Conservation (phyloP, 164 flowering plant genomes). For the Vitis labrusca region DNA sequence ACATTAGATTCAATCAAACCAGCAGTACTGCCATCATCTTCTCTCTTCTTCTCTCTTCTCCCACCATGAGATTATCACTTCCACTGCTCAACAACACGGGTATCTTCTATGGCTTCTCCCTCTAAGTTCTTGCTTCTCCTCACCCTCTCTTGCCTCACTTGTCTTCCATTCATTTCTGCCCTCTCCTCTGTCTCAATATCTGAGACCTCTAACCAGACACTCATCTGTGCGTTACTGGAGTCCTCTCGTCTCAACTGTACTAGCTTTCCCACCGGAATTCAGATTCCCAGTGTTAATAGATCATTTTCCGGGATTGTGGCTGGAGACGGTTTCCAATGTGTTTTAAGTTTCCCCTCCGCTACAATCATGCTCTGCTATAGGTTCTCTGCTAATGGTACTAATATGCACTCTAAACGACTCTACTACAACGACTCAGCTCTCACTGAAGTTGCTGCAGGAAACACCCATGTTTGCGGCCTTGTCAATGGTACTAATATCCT, state of each 20-base stretch:
- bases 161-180: conserved; percentile 19
- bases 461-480: conserved; percentile 54
- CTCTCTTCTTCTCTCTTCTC: conserved; percentile 1
- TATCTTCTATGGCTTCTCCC: conserved; percentile 31
- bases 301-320: conserved; percentile 40
- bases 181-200: conserved; percentile 65
- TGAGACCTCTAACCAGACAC: conserved; percentile 35
- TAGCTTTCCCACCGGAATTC: conserved; percentile 31
- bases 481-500: conserved; percentile 24
- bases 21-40: neutral
- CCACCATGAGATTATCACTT: conserved; percentile 17
- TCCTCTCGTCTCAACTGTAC: conserved; percentile 42
- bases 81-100: neutral
- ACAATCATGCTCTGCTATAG: conserved; percentile 61
- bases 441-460: conserved; percentile 46
- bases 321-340: conserved; percentile 62
- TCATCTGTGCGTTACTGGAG: conserved; percentile 50
- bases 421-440: conserved; percentile 41
- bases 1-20: no score
- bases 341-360: conserved; percentile 18
- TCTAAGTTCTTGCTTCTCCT: conserved; percentile 5
- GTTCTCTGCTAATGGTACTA: conserved; percentile 33
- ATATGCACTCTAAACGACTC: conserved; percentile 32
- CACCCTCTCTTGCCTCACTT: conserved; percentile 9
- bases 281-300: conserved; percentile 8